These are phyloP conservation scores for Alnus rubra DNA, from an alignment of 306 rosid species.

Conservation along the genomic window DNA sequence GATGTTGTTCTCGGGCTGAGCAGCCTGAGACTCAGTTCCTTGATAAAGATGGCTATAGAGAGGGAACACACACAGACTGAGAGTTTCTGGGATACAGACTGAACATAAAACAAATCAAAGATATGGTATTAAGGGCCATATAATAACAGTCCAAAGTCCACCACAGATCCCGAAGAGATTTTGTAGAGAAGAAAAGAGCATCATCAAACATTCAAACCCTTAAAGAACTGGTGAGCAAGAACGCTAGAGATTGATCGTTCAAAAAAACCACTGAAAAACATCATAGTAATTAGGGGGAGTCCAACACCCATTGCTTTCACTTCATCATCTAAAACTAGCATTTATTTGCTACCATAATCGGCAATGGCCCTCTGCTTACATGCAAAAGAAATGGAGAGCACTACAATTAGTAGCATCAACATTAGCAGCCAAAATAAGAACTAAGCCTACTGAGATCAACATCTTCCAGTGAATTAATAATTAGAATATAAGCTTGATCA, in stretches of 20 bases:
- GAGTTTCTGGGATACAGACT: constrained; percentile 34
- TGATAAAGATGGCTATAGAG: constrained; percentile 19
- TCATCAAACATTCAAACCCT: constrained; percentile 2
- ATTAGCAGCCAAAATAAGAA: constrained; percentile 15
- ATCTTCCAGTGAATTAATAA: no score
- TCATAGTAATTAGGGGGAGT: no score
- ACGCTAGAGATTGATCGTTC: neutral
- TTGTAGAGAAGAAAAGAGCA: constrained; percentile 4
- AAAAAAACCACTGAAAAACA: neutral
- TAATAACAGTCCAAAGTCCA: constrained; percentile 24
- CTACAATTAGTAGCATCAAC: constrained; percentile 1
- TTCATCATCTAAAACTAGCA: neutral
- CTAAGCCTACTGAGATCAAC: neutral
- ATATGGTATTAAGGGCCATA: constrained; percentile 32
- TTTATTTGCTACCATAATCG: constrained; percentile 9
- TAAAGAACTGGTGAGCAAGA: neutral
- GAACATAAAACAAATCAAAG: constrained; percentile 61
- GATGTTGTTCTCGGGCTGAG: constrained; percentile 37
- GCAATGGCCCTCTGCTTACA: constrained; percentile 11
- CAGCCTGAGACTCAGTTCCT: constrained; percentile 45
- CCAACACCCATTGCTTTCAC: neutral
- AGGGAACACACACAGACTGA: constrained; percentile 28
- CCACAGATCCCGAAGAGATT: constrained; percentile 49
- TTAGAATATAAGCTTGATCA: constrained; percentile 18
- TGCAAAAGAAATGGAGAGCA: constrained; percentile 9